Base-by-base conservation (phyloP, 768 basidiomycete genomes). In the Pholiota microspora region DNA sequence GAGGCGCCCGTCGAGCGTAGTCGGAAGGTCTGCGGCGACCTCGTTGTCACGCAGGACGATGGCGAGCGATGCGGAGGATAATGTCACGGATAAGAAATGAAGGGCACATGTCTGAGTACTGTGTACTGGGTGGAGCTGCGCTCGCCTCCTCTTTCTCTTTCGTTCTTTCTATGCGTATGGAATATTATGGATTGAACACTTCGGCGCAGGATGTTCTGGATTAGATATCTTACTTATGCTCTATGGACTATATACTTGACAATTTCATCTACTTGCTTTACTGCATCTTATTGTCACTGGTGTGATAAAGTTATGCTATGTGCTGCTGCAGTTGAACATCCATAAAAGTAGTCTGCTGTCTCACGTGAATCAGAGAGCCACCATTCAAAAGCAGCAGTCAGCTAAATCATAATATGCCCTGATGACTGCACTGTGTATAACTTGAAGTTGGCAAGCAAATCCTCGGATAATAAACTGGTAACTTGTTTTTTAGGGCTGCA, bases 41-140 rank as follows among this genome's bases (percentile, higher is more conserved):
- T 76, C 78, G 27, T 77, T 85, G 51, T 85, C 88, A 50, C 80
- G 88, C 64, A 79, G 88, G 67, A 90, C 89, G 46, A 87, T 88
- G 85, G 88, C 86, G 36, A 89, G 87, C 64, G 89, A 92, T 64
- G 89, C 89, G 31, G 90, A 92, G 66, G 90, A 91, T 58, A 82
- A 87, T 59, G 72, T 88, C 54, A 74, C 87, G 23, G 79, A 69
- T 64, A 70, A 58, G 55, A 71, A 69, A 55, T 70, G 57, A 62
- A 40, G 51, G 24, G 34, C 4, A 23, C 15, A 12, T n/a, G 28
- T n/a, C 23, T 53, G 21, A 21, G 35, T 53, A 46, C 27, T 44
- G 28, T 9, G 29, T 29, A 31, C 18, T 23, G 8, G 24, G 38
- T 31, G n/a, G 38, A 21, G 50, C 29, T 45, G 38, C 24, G 36